These are phyloP conservation scores for Kwoniella botswanensis DNA, from an alignment of 768 basidiomycete species.

Conservation along the genomic window DNA sequence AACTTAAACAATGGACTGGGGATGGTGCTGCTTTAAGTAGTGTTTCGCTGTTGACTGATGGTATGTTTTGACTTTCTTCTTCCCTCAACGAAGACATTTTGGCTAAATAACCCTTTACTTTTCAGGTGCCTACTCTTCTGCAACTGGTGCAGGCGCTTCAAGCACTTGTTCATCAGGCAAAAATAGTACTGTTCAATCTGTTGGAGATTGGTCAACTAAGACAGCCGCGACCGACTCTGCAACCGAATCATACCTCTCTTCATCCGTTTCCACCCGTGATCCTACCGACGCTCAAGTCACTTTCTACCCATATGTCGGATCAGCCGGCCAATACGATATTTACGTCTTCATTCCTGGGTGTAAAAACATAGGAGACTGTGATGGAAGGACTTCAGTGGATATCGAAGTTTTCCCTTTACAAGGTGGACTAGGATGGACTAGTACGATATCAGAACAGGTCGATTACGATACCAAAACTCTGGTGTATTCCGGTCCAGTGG, in stretches of 20 bases:
- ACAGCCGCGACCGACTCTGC: constrained; percentile 73
- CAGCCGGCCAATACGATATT: constrained; percentile 81
- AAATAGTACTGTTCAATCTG: constrained; percentile 70
- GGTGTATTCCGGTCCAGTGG: constrained; percentile 81
- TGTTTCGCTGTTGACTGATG: constrained; percentile 88
- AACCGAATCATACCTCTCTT: constrained; percentile 72
- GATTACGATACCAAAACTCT: constrained; percentile 66
- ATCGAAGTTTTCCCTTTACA: constrained; percentile 81
- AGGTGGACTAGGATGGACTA: constrained; percentile 68
- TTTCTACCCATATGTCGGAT: constrained; percentile 90
- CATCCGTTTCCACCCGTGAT: constrained; percentile 67
- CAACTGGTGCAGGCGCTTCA: constrained; percentile 67
- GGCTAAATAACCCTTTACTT: constrained; percentile 2
- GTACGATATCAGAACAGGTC: constrained; percentile 76
- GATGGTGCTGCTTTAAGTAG: constrained; percentile 81
- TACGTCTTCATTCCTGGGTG: constrained; percentile 89
- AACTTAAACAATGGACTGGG: constrained; percentile 76
- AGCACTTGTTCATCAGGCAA: constrained; percentile 77
- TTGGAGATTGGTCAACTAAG: constrained; percentile 73
- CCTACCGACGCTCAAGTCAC: constrained; percentile 76
- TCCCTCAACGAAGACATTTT: constrained; percentile 1
- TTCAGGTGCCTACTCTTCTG: constrained; percentile 74
- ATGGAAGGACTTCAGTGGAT: constrained; percentile 75
- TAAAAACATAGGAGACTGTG: constrained; percentile 76
- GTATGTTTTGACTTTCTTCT: constrained; percentile 56